phyloP scores from a whole-genome alignment of 2,329 filamentous ascomycete genomes.

The Aplosporella prunicola region DNA sequence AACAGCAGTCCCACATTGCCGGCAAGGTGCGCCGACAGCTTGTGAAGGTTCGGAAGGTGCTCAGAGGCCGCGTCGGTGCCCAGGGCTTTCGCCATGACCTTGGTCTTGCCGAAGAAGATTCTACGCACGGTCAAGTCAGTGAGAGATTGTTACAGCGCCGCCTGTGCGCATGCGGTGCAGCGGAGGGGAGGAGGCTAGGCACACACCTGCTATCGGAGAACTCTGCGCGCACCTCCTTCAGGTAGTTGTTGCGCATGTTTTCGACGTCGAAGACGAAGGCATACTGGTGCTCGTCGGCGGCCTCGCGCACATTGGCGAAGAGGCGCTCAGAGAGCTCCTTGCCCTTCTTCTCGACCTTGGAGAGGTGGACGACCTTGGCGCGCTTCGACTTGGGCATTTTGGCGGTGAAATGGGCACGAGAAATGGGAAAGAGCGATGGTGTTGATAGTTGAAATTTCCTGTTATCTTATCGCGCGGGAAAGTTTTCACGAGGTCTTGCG shows the following conservation, averaged over 20 bases:
- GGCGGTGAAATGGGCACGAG: constrained; percentile 15
- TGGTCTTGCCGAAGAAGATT: constrained; percentile 97
- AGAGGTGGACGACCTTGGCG: constrained; percentile 78
- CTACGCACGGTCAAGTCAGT: constrained; percentile 4
- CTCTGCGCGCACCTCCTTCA: constrained; percentile 82
- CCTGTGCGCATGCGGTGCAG: background rate
- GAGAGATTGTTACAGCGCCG: background rate
- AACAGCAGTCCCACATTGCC: constrained; percentile 87
- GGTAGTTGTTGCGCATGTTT: constrained; percentile 96
- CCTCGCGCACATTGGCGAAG: constrained; percentile 79
- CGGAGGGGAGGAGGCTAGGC: background rate
- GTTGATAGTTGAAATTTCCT: constrained; percentile 11
- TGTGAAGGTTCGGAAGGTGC: constrained; percentile 66
- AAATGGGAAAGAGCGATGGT: constrained; percentile 1
- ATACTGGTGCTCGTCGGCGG: constrained; percentile 75
- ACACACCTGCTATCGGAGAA: constrained; percentile 71
- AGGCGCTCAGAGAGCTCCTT: constrained; percentile 82
- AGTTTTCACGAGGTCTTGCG: constrained; percentile 6
- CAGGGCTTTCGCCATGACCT: constrained; percentile 95
- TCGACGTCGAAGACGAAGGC: constrained; percentile 90
- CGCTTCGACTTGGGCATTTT: constrained; percentile 96
- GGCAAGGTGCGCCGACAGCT: constrained; percentile 57
- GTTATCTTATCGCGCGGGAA: constrained; percentile 10
- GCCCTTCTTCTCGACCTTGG: constrained; percentile 87
- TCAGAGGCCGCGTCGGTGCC: constrained; percentile 70